These are phyloP conservation scores for Trametes hirsuta DNA, from an alignment of 1,284 basidiomycete species.

Conservation along the genomic window DNA sequence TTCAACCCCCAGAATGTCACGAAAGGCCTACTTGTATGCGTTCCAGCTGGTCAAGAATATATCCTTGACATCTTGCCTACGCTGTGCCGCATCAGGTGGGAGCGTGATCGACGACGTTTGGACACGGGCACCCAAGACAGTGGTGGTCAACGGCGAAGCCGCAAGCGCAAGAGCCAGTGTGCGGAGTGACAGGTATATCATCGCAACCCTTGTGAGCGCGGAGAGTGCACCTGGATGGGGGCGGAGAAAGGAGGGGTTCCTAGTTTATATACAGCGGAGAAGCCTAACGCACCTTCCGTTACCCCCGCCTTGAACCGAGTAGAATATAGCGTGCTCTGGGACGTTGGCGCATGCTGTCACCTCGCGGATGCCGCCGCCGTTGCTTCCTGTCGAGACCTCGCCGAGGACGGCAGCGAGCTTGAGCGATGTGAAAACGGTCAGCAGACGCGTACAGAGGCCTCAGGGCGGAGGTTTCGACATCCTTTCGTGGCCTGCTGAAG, in stretches of 20 bases:
- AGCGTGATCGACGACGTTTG: conserved; percentile 49
- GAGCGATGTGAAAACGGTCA: conserved; percentile 7
- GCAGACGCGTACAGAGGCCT: not conserved
- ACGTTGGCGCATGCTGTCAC: conserved; percentile 3
- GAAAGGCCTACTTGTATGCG: conserved; percentile 56
- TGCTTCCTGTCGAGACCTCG: not conserved
- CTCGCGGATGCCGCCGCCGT: conserved; percentile 6
- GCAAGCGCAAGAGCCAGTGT: conserved; percentile 25
- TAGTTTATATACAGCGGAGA: conserved; percentile 8
- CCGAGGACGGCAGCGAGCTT: conserved; percentile 4
- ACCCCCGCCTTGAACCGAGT: conserved; percentile 5
- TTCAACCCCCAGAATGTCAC: not conserved
- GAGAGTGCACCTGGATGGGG: conserved; percentile 1
- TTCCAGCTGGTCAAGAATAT: conserved; percentile 61
- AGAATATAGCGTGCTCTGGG: conserved; percentile 1
- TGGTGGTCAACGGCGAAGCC: conserved; percentile 20
- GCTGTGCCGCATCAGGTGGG: conserved; percentile 42
- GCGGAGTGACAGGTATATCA: conserved; percentile 23
- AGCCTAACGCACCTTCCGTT: conserved; percentile 5
- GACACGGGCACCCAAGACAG: conserved; percentile 28
- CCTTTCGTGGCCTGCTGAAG: conserved; percentile 1
- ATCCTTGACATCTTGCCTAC: conserved; percentile 50
- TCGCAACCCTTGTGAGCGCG: conserved; percentile 2
- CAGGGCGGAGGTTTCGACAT: conserved; percentile 11
- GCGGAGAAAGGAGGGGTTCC: conserved; percentile 1